Conservation (phyloP, 2,329 filamentous ascomycete species). For the Sclerotinia borealis region DNA sequence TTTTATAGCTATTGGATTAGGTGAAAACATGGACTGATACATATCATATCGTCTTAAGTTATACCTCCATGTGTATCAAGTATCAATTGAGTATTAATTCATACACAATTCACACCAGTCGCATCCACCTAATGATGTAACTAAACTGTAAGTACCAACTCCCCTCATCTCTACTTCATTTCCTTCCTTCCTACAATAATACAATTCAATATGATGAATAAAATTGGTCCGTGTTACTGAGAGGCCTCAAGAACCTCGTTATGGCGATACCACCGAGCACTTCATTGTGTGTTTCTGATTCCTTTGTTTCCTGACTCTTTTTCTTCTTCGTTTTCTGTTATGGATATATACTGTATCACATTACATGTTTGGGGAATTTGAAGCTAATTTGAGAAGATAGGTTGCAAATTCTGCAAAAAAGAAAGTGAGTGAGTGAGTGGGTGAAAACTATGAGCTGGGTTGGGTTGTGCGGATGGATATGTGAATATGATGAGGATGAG, state of each 20-base stretch:
- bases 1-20: neutral
- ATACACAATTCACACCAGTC: too few relatives aligned
- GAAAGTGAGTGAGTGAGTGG: neutral
- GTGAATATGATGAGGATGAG: too few relatives aligned
- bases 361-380: too few relatives aligned
- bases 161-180: neutral
- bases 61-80: too few relatives aligned
- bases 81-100: too few relatives aligned
- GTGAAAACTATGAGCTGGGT: too few relatives aligned
- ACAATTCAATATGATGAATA: slow-evolving; percentile 6
- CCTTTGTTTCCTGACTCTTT: neutral
- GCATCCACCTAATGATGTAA: neutral
- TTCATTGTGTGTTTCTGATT: slow-evolving; percentile 7
- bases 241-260: slow-evolving; percentile 10
- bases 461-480: too few relatives aligned
- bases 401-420: too few relatives aligned
- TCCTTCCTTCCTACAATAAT: neutral
- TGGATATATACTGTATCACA: neutral
- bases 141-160: neutral
- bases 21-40: too few relatives aligned
- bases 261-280: slow-evolving; percentile 9
- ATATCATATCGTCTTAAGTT: too few relatives aligned
- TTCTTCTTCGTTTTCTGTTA: neutral
- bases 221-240: slow-evolving; percentile 11
- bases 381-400: neutral